Evolutionary conservation across 2,329 filamentous ascomycete genomes (phyloP).

Genomic region (Calonectria henricotiae): DNA sequence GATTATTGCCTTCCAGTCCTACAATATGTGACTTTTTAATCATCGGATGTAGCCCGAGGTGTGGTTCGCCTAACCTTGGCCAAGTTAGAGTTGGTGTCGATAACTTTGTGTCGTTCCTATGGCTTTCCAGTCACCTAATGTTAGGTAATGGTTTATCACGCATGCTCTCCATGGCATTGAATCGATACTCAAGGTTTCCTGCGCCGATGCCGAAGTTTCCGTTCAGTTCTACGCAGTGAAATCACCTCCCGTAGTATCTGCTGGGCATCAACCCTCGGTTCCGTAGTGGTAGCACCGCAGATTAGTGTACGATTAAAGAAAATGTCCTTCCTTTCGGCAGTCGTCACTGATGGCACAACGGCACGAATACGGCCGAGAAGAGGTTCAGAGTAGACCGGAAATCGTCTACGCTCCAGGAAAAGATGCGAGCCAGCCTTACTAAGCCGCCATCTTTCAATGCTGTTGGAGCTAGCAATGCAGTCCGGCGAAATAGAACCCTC

Average conservation of each 20-base stretch:
- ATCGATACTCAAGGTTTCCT: no score
- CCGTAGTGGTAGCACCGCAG: no score
- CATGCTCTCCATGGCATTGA: no score
- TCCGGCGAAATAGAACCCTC: neutral
- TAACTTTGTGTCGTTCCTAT: no score
- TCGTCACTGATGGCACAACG: neutral
- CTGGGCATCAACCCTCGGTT: no score
- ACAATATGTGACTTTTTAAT: neutral
- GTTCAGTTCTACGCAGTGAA: no score
- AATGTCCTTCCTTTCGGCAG: no score
- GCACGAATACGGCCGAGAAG: no score
- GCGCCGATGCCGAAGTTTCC: no score
- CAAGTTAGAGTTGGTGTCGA: constrained; percentile 5
- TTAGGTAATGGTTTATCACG: neutral
- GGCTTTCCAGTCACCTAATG: neutral
- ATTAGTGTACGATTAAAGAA: no score
- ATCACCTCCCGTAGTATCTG: no score
- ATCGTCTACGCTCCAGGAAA: neutral
- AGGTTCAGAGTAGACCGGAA: neutral
- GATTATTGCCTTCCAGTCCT: neutral
- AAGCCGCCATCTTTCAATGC: neutral
- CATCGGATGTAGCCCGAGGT: neutral
- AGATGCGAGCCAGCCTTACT: constrained; percentile 3
- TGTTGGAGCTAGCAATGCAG: neutral
- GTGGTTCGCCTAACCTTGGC: neutral